These are phyloP conservation scores for Alternaria conjuncta DNA, from an alignment of 2,329 filamentous ascomycete species.

Conservation along the genomic window DNA sequence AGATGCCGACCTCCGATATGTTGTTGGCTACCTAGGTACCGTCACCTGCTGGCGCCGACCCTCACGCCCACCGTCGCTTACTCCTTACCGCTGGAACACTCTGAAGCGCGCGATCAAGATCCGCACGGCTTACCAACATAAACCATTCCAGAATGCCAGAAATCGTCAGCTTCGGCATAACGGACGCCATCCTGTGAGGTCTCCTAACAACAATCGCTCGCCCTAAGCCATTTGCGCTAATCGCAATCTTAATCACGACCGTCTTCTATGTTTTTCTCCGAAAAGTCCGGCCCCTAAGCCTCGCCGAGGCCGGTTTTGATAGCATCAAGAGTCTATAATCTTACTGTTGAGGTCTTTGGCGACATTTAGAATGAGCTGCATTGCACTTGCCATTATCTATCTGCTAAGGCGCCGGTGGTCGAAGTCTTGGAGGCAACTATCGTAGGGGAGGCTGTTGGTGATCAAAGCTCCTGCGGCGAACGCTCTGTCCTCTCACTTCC, in stretches of 20 bases:
- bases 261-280: neutral
- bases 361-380: neutral
- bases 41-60: neutral
- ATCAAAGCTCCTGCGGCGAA: neutral
- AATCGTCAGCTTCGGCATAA: neutral
- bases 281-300: neutral
- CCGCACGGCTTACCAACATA: neutral
- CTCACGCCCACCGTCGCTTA: neutral
- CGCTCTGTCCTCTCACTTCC: neutral
- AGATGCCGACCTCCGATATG: neutral
- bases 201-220: neutral
- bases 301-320: neutral
- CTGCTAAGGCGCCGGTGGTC: neutral
- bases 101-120: neutral
- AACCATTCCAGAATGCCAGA: neutral
- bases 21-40: neutral
- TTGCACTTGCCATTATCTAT: neutral
- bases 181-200: neutral
- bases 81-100: neutral
- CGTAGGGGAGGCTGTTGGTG: neutral
- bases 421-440: neutral
- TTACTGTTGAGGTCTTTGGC: neutral
- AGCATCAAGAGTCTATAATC: neutral
- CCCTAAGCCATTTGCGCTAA: neutral
- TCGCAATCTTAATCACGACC: neutral